A percentile compares a stretch with the other conserved stretches of the same genome.
Evolutionary conservation across 225 moss, liverwort and hornwort species (phyloP).

Genomic region (Anthoceros angustus): DNA sequence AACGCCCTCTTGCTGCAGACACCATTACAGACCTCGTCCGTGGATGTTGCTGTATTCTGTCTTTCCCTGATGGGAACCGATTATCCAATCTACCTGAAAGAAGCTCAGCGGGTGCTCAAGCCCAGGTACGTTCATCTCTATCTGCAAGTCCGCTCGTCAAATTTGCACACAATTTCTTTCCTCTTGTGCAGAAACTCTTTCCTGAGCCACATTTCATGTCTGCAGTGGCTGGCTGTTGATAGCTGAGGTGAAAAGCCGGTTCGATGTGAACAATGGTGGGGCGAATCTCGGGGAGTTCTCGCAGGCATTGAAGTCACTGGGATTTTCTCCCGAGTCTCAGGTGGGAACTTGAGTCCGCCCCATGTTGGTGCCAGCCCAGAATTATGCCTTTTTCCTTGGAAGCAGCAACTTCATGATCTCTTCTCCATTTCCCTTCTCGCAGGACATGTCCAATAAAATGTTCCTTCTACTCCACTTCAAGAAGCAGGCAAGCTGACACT

Average conservation of each 20-base stretch:
- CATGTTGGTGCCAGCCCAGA: background rate
- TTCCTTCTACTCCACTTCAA: slow-evolving; percentile 69
- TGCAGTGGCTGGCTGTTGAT: slow-evolving; percentile 55
- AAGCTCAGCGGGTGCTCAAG: slow-evolving; percentile 70
- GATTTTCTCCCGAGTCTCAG: slow-evolving; percentile 47
- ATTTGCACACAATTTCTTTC: background rate
- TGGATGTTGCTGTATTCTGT: slow-evolving; percentile 91
- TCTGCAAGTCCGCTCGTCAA: background rate
- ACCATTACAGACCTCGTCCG: slow-evolving; percentile 48
- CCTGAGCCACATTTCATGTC: background rate
- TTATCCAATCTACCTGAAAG: slow-evolving; percentile 68
- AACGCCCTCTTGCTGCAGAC: slow-evolving; percentile 24
- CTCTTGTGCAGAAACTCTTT: background rate
- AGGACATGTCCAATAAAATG: slow-evolving; percentile 76
- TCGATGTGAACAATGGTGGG: slow-evolving; percentile 59
- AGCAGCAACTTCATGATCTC: too few relatives aligned
- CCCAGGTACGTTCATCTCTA: slow-evolving; percentile 23
- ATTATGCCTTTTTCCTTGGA: background rate
- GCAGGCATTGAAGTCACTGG: slow-evolving; percentile 44
- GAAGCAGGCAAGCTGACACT: slow-evolving; percentile 23
- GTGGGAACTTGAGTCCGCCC: slow-evolving; percentile 12
- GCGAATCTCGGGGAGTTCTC: slow-evolving; percentile 44
- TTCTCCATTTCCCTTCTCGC: slow-evolving; percentile 4
- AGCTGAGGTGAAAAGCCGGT: slow-evolving; percentile 83
- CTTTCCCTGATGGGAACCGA: slow-evolving; percentile 93